phyloP scores from a whole-genome alignment of 2,329 filamentous ascomycete genomes.

The Aquanectria penicillioides region DNA sequence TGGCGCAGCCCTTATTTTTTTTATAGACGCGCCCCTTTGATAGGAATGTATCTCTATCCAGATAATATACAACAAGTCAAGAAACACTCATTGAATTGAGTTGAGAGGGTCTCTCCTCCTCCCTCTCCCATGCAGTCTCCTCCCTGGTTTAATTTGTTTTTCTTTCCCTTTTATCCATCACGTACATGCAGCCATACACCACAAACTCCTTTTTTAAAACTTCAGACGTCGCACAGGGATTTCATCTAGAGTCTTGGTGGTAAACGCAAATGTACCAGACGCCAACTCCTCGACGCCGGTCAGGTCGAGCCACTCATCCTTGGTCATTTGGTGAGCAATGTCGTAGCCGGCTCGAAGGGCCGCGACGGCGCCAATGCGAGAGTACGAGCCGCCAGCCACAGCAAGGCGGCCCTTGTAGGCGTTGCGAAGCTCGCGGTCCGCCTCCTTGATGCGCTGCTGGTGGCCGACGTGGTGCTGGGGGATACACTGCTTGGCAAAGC shows the following conservation, averaged over 20 bases:
- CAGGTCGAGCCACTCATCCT: slow-evolving; percentile 31
- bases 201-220: neutral
- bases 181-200: too few species aligned
- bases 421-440: slow-evolving; percentile 63
- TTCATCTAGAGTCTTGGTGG: slow-evolving; percentile 32
- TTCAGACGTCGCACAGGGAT: slow-evolving; percentile 42
- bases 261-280: slow-evolving; percentile 31
- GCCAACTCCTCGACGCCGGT: slow-evolving; percentile 45
- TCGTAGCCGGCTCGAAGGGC: slow-evolving; percentile 58
- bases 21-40: slow-evolving; percentile 7
- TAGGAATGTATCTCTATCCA: slow-evolving; percentile 2
- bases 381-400: slow-evolving; percentile 69
- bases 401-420: slow-evolving; percentile 71
- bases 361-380: slow-evolving; percentile 60
- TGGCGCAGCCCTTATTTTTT: slow-evolving; percentile 6
- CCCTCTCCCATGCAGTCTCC: neutral
- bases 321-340: slow-evolving; percentile 35
- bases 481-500: slow-evolving; percentile 76
- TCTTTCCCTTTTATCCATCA: neutral
- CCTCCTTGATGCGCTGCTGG: slow-evolving; percentile 65
- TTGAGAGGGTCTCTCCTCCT: neutral
- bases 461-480: slow-evolving; percentile 92
- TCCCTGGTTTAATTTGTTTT: neutral
- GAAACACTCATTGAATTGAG: neutral
- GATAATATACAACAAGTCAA: slow-evolving; percentile 16